Conservation (phyloP, 805 yeast genomes). For the Cyberlindnera mrakii region DNA sequence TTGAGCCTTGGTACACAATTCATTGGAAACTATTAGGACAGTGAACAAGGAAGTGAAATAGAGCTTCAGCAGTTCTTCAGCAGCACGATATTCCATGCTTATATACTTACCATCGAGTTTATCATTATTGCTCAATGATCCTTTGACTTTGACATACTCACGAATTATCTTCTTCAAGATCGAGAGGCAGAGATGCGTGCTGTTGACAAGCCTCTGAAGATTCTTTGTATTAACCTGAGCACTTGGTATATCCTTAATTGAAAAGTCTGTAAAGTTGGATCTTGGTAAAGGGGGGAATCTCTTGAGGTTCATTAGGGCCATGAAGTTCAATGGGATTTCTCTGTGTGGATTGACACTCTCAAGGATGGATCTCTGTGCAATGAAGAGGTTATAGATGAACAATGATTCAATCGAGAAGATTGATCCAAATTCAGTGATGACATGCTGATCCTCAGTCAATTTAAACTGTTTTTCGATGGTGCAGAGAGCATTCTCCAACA, state of each 20-base stretch:
- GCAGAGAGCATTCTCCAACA: slow-evolving; percentile 11
- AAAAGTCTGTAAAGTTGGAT: slow-evolving; percentile 17
- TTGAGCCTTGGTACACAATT: slow-evolving; percentile 14
- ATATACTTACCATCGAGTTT: slow-evolving; percentile 4
- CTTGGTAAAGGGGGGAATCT: slow-evolving; percentile 24
- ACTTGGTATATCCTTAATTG: slow-evolving; percentile 3
- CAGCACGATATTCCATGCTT: slow-evolving; percentile 8
- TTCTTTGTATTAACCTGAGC: slow-evolving; percentile 12
- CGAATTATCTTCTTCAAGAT: slow-evolving; percentile 8
- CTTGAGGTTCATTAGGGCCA: slow-evolving; percentile 7
- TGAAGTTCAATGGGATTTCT: slow-evolving; percentile 5
- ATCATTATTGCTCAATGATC: slow-evolving; percentile 2
- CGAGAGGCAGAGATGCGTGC: slow-evolving; percentile 7
- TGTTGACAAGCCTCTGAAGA: slow-evolving; percentile 9
- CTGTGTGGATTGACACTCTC: slow-evolving; percentile 11
- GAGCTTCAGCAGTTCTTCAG: slow-evolving; percentile 10
- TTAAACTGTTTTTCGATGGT: slow-evolving; percentile 10
- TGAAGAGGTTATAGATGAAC: slow-evolving; percentile 11
- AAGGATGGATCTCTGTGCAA: slow-evolving; percentile 12
- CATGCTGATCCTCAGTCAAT: slow-evolving; percentile 9
- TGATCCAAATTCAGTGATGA: slow-evolving; percentile 18
- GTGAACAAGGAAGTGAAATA: slow-evolving; percentile 12
- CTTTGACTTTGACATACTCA: slow-evolving; percentile 2
- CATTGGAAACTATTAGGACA: slow-evolving; percentile 9
- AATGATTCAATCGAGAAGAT: slow-evolving; percentile 15